These are phyloP conservation scores for Colletotrichum euphorbiae DNA, from an alignment of 2,329 filamentous ascomycete genomes.

Conservation along the genomic window DNA sequence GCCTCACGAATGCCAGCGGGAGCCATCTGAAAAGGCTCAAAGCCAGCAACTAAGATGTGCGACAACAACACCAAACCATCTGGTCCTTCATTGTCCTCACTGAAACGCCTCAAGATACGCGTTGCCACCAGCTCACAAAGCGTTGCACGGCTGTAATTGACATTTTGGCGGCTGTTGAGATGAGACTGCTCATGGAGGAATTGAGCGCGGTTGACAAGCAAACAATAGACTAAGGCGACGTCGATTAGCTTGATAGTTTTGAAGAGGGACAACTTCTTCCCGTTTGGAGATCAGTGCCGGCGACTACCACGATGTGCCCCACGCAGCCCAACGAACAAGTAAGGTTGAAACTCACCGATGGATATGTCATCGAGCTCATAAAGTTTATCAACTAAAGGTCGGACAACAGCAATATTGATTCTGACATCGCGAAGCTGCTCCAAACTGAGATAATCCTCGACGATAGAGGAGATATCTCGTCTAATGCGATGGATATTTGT, in stretches of 20 bases:
- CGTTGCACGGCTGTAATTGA: constrained; percentile 80
- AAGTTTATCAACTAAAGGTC: constrained; percentile 85
- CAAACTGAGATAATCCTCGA: constrained; percentile 73
- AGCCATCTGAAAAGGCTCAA: constrained; percentile 87
- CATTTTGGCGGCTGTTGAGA: constrained; percentile 82
- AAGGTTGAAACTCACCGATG: constrained; percentile 63
- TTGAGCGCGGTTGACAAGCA: constrained; percentile 84
- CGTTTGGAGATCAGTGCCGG: no score
- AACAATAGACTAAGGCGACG: constrained; percentile 73
- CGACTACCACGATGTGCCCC: no score
- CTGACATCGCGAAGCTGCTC: constrained; percentile 84
- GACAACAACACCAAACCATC: constrained; percentile 79
- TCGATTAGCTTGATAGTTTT: background rate
- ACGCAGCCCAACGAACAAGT: background rate
- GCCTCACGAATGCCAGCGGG: constrained; percentile 73
- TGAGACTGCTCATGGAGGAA: constrained; percentile 83
- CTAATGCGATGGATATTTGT: constrained; percentile 80
- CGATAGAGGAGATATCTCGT: constrained; percentile 71
- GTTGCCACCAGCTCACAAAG: constrained; percentile 85
- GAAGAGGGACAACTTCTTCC: no score
- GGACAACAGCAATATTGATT: constrained; percentile 83
- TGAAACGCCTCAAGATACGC: constrained; percentile 80
- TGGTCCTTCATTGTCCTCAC: constrained; percentile 79
- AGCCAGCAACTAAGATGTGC: constrained; percentile 84
- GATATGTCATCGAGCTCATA: constrained; percentile 85